A percentile compares a stretch with the other conserved stretches of the same genome.
Conservation (phyloP, 225 moss, liverwort and hornwort species). For the Anthoceros angustus region DNA sequence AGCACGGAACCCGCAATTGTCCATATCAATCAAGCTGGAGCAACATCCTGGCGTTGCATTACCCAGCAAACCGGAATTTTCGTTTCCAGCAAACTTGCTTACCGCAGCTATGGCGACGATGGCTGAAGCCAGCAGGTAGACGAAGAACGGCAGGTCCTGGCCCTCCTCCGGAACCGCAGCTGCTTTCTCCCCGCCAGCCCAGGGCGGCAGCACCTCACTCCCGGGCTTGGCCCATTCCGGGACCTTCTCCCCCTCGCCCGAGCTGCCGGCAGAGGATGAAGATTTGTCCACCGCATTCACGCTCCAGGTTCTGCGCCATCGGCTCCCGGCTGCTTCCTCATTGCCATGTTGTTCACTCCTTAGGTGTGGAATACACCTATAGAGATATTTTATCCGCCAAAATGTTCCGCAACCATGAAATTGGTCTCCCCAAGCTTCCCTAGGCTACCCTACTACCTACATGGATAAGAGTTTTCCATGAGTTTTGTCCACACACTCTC, state of each 20-base stretch:
- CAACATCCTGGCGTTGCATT: neutral
- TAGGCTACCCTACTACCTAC: no score
- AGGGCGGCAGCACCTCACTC: constrained; percentile 73
- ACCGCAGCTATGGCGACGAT: constrained; percentile 92
- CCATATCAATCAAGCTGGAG: neutral
- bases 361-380: no score
- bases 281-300: constrained; percentile 25
- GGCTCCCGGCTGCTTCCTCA: neutral
- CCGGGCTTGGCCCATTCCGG: constrained; percentile 56
- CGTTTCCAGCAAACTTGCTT: neutral
- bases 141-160: constrained; percentile 49
- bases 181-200: constrained; percentile 66
- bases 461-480: no score
- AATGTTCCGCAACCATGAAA: no score
- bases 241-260: constrained; percentile 19
- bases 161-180: constrained; percentile 15
- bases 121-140: constrained; percentile 62
- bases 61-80: no score
- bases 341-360: no score
- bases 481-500: no score
- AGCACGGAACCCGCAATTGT: neutral
- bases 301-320: constrained; percentile 13
- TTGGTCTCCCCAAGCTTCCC: no score
- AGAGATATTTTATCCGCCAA: no score
- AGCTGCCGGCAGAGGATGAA: constrained; percentile 6